Base-by-base conservation (phyloP, 148 eudicot genomes). In the Rhododendron williamsianum region DNA sequence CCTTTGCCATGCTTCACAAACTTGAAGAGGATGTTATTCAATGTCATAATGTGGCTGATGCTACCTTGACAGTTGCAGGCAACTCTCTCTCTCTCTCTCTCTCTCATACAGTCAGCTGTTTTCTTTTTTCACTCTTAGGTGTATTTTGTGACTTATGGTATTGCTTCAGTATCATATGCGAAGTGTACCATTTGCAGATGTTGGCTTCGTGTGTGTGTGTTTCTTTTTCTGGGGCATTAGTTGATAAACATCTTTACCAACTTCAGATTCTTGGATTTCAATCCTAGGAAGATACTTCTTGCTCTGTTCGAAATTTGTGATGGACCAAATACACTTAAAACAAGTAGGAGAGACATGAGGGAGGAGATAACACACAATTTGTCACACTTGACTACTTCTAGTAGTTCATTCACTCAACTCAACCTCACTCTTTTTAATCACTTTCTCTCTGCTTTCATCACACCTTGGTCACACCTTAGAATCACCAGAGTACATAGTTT, bases 21-120 rank as follows among this genome's bases (percentile, higher is more conserved):
- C 81, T 82, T 81, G 89, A 85, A 81, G 88, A 76, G 8, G 74
- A 82, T 78, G 82, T 41, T 82, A 89, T 87, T 63, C 87, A 89
- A 60, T 89, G 86, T 81, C 60, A 41, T 76, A 85, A 88, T 30
- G 67, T 79, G 49, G 87, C 87, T 65, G 93, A 89, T 67, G 87
- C 89, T 89, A 86, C 94, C 80, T 90, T 97, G 91, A 93, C 93
- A 71, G 89, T 96, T 90, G 98, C 94, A 82, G 99, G 99, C 89
- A 89, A 86, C 91, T 89, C 48, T 48, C 67, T 41, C 76, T 67
- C 35, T 35, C 63, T 54, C 52, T 78, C 74, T 87, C 46, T 38
- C 73, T 67, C 67, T 25, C 74, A 51, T 23, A 23, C 63, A 54
- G 43, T 25, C 56, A 19, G 46, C 52, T 54, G 3, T 27, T 60